Conservation (phyloP, 1,284 basidiomycete genomes). For the Spongiforma sp. region DNA sequence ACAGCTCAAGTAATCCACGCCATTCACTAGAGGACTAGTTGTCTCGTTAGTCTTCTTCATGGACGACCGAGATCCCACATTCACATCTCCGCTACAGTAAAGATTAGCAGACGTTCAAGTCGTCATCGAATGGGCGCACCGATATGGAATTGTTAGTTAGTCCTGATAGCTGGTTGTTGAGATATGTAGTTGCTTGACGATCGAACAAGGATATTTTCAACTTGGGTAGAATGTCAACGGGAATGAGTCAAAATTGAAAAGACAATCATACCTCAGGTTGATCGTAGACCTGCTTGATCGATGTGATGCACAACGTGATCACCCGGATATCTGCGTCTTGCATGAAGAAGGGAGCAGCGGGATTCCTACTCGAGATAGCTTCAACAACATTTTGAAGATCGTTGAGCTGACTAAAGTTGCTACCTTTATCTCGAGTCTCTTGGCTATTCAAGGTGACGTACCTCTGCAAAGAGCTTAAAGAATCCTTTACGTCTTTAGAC, state of each 20-base stretch:
- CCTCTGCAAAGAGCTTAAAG: neutral
- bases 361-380: conserved; percentile 8
- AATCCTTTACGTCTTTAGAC: conserved; percentile 1
- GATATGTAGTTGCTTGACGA: conserved; percentile 6
- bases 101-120: neutral
- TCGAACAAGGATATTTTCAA: conserved; percentile 15
- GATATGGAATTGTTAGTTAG: neutral
- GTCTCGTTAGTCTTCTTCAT: conserved; percentile 1
- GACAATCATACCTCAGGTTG: conserved; percentile 9
- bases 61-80: conserved; percentile 3
- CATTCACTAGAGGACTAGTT: too few species aligned
- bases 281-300: conserved; percentile 15
- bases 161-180: conserved; percentile 16
- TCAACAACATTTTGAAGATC: conserved; percentile 13
- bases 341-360: conserved; percentile 15
- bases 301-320: conserved; percentile 10
- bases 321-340: conserved; percentile 19
- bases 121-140: conserved; percentile 2
- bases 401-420: conserved; percentile 14
- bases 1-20: too few species aligned
- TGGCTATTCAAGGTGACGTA: neutral
- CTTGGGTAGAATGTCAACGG: conserved; percentile 10
- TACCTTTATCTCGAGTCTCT: neutral
- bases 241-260: neutral
- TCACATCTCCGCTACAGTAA: conserved; percentile 14